Evolutionary conservation across 768 basidiomycete genomes (phyloP), one percentile per base, ranked within the genome.

Genomic region (Lactarius evosmus): DNA sequence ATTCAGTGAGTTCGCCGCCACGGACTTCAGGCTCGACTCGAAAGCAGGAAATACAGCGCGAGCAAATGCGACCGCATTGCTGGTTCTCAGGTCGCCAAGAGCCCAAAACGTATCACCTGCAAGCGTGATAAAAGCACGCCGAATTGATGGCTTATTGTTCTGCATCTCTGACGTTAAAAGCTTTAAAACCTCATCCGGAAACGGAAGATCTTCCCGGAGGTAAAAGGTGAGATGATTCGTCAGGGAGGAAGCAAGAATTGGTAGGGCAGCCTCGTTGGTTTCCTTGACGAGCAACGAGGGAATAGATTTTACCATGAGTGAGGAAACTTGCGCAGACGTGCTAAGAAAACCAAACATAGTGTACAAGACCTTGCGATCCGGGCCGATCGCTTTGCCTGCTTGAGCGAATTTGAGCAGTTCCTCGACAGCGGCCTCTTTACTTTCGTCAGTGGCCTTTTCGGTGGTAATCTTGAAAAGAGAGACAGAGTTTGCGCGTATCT

Each of bases 311-410:
- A 81, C 67, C 32, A 80, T 71, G 4, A 75, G 73, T 50, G 80
- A 70, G 0, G 93, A 83, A 1, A 86, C 74, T 0, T 74, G 64
- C 3, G 77, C 68, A 5, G 82, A 83, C 3, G 87, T 79, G 0
- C 77, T 74, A 1, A 94, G 66, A 56, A 71, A 71, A 2, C 80
- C 75, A 1, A 94, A 79, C 86, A 98, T 93, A 1, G 84, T 80
- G 75, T 93, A 95, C 9, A 98, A 78, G 5, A 86, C 73, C 19
- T 95, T 86, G 72, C 98, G 94, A 61, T 96, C 96, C 2, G 90
- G 82, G 1, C 93, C 93, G 0, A 87, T 77, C 0, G 94, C 91
- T 78, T 97, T 99, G 25, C 93, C 90, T 0, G 86, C 74, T 69
- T 88, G 87, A 1, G 93, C 90, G 0, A 93, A 79, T n/a, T 78